Evolutionary conservation across 2,329 filamentous ascomycete species (phyloP).

Genomic region (Botrytis sinoallii): DNA sequence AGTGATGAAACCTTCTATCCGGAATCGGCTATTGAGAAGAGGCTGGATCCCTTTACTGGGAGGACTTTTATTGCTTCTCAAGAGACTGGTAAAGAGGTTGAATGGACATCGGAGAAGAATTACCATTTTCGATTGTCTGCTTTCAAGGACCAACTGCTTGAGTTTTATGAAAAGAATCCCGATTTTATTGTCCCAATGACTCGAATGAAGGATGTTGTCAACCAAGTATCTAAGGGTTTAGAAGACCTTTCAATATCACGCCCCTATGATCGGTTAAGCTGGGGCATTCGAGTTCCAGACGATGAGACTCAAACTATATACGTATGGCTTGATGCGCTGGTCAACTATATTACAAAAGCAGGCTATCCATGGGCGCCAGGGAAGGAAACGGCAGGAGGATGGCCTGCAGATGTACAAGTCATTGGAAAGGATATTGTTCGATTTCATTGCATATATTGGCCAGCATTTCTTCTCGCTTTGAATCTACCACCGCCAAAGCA

Average conservation of each 20-base stretch:
- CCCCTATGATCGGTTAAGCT: slow-evolving; percentile 71
- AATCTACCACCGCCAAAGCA: slow-evolving; percentile 74
- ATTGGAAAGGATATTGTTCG: slow-evolving; percentile 95
- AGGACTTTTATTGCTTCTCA: slow-evolving; percentile 76
- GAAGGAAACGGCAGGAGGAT: slow-evolving; percentile 60
- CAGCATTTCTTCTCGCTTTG: slow-evolving; percentile 87
- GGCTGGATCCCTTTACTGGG: slow-evolving; percentile 76
- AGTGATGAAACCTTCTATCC: slow-evolving; percentile 97
- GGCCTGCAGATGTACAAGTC: slow-evolving; percentile 90
- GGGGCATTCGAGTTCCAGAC: slow-evolving; percentile 86
- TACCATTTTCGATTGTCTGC: slow-evolving; percentile 92
- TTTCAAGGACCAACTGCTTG: slow-evolving; percentile 72
- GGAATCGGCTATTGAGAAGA: slow-evolving; percentile 66
- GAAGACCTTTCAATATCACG: slow-evolving; percentile 88
- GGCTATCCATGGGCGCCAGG: slow-evolving; percentile 80
- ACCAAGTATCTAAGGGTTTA: slow-evolving; percentile 73
- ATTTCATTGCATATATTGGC: slow-evolving; percentile 98
- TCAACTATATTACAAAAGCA: slow-evolving; percentile 88
- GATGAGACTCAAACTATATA: slow-evolving; percentile 90
- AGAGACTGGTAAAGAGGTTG: slow-evolving; percentile 88
- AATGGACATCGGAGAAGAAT: slow-evolving; percentile 90
- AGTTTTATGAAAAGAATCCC: slow-evolving; percentile 76
- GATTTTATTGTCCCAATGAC: slow-evolving; percentile 69
- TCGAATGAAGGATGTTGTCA: slow-evolving; percentile 75
- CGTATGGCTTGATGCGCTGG: slow-evolving; percentile 93